Conservation (phyloP, 1,284 basidiomycete species). For the Heterobasidion annosum region DNA sequence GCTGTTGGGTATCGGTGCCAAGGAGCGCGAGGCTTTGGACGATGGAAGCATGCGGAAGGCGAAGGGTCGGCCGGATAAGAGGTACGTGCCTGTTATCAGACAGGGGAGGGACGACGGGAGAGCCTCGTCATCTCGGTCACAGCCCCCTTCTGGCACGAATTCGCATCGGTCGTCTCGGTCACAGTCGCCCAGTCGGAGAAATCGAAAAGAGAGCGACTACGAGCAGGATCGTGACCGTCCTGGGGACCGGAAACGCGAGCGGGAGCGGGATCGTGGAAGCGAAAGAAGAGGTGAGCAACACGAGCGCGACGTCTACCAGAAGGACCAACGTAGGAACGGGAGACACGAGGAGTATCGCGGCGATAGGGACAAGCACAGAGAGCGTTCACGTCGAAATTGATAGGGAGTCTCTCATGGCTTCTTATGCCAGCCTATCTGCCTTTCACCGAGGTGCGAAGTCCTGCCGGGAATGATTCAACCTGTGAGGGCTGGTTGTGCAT, state of each 20-base stretch:
- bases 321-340: conserved; percentile 2
- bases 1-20: conserved; percentile 86
- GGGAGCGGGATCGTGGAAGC: conserved; percentile 2
- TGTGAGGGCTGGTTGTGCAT: too few species aligned
- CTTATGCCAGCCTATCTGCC: too few species aligned
- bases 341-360: conserved; percentile 1
- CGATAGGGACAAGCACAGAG: conserved; percentile 6
- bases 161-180: conserved; percentile 5
- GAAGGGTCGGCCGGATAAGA: conserved; percentile 44
- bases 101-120: conserved; percentile 28
- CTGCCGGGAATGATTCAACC: too few species aligned
- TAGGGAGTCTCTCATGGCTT: too few species aligned
- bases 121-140: conserved; percentile 1
- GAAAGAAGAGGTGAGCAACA: not conserved
- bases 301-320: not conserved
- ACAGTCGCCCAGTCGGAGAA: not conserved
- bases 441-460: too few species aligned
- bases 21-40: conserved; percentile 63
- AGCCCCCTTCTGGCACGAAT: not conserved
- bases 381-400: not conserved
- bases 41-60: conserved; percentile 49
- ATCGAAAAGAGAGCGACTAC: not conserved
- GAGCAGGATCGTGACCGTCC: not conserved
- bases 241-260: not conserved
- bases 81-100: conserved; percentile 72